Percentiles rank a stretch among this genome's conserved stretches.
Conservation (phyloP, 2,329 filamentous ascomycete genomes). For the Claviceps purpurea region DNA sequence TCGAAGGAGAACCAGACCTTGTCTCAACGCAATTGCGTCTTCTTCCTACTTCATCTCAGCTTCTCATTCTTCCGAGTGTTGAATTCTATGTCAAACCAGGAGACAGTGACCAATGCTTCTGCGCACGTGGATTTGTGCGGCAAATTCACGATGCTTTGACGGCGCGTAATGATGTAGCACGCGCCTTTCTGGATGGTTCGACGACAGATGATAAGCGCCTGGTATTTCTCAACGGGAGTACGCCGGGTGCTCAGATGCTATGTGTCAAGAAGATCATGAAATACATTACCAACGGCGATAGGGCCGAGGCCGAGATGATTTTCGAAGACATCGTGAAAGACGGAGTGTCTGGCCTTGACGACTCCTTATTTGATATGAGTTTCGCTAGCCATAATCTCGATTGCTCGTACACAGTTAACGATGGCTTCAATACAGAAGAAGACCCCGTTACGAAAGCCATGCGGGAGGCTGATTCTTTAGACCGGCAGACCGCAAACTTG, state of each 20-base stretch:
- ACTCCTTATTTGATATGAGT: constrained; percentile 10
- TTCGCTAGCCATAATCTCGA: constrained; percentile 5
- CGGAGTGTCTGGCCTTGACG: constrained; percentile 28
- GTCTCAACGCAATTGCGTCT: constrained; percentile 47
- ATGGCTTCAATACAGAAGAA: constrained; percentile 30
- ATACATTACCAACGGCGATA: constrained; percentile 35
- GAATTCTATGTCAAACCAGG: constrained; percentile 3
- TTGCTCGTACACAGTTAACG: neutral
- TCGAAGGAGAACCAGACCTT: constrained; percentile 42
- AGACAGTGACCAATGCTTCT: constrained; percentile 9
- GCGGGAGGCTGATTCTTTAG: constrained; percentile 44
- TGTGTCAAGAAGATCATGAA: constrained; percentile 43
- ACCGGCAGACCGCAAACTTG: constrained; percentile 40
- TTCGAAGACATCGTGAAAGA: constrained; percentile 38
- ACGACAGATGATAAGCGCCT: constrained; percentile 35
- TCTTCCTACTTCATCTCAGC: constrained; percentile 43
- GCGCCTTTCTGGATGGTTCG: constrained; percentile 35
- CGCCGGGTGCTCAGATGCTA: constrained; percentile 36
- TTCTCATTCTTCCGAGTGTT: constrained; percentile 39
- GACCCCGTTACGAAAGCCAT: constrained; percentile 43
- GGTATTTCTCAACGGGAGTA: constrained; percentile 48
- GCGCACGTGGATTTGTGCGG: constrained; percentile 27
- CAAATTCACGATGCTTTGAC: constrained; percentile 36
- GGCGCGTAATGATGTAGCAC: constrained; percentile 33
- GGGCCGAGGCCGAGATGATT: constrained; percentile 33